These are phyloP conservation scores for Cryptococcus sp. DNA, from an alignment of 1,284 basidiomycete species.

Conservation along the genomic window DNA sequence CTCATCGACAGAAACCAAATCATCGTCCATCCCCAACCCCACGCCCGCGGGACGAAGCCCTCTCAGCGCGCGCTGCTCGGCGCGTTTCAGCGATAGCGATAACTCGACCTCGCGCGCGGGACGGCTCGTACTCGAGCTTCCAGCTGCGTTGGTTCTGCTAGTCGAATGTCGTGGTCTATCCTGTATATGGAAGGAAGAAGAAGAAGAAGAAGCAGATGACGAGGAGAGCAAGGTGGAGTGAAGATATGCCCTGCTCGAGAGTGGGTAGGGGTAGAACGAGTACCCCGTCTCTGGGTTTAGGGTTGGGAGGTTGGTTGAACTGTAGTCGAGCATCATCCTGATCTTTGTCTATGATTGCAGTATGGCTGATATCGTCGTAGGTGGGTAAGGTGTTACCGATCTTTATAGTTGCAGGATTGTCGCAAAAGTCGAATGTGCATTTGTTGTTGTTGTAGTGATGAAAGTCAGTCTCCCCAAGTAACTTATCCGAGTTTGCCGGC, in stretches of 20 bases:
- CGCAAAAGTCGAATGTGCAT: too few species aligned
- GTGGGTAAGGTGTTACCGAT: too few species aligned
- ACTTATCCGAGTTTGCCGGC: neutral
- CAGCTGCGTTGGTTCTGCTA: neutral
- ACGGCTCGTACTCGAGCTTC: neutral
- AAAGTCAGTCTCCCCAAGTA: neutral
- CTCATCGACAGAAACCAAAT: slow-evolving; percentile 45
- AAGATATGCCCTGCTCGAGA: slow-evolving; percentile 27
- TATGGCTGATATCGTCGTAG: too few species aligned
- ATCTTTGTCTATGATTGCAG: neutral
- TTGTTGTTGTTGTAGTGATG: neutral
- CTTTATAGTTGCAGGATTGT: too few species aligned
- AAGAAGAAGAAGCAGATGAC: neutral
- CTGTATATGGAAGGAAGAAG: too few species aligned
- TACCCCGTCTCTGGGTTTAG: slow-evolving; percentile 21
- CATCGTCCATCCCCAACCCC: slow-evolving; percentile 33
- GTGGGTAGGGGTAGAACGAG: slow-evolving; percentile 41
- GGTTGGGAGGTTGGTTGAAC: slow-evolving; percentile 18
- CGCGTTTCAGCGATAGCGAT: slow-evolving; percentile 17
- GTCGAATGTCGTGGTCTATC: too few species aligned
- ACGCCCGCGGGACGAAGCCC: slow-evolving; percentile 35
- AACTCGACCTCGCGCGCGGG: neutral
- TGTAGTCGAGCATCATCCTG: slow-evolving; percentile 13
- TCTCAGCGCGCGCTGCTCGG: slow-evolving; percentile 34
- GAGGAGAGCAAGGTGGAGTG: slow-evolving; percentile 19